phyloP scores from a whole-genome alignment of 2,329 filamentous ascomycete genomes.

The Dryadomyces quercivorus region DNA sequence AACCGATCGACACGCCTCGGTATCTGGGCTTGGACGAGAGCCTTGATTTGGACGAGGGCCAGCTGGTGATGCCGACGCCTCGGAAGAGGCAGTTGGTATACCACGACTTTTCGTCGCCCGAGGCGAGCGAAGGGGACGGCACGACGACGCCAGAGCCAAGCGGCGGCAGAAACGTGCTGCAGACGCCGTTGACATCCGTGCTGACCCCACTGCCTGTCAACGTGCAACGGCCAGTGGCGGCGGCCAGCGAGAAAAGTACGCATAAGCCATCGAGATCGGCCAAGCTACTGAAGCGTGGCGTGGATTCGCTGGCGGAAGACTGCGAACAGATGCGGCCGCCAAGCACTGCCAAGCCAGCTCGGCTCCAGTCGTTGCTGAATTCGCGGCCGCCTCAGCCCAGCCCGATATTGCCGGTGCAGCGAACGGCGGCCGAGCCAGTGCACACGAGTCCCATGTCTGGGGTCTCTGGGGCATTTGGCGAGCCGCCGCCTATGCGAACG shows the following conservation, averaged over 20 bases:
- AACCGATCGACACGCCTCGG: neutral
- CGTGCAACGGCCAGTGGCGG: neutral
- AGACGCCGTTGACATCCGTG: neutral
- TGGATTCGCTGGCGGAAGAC: conserved; percentile 6
- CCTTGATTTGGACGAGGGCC: conserved; percentile 45
- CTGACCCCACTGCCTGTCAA: conserved; percentile 8
- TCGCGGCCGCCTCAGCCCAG: conserved; percentile 8
- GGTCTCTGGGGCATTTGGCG: conserved; percentile 3
- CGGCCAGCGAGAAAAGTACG: neutral
- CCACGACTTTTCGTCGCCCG: neutral
- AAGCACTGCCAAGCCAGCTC: neutral
- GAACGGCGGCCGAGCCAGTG: neutral
- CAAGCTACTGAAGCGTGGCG: conserved; percentile 5
- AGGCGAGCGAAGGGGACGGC: neutral
- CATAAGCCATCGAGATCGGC: neutral
- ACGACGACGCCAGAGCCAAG: too few relatives aligned
- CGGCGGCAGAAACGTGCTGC: neutral
- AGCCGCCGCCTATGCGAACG: conserved; percentile 6
- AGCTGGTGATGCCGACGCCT: conserved; percentile 28
- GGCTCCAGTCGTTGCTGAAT: conserved; percentile 9
- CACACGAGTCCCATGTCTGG: neutral
- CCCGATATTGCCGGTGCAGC: conserved; percentile 2
- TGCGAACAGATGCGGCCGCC: neutral
- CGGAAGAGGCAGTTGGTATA: conserved; percentile 20
- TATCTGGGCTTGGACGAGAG: conserved; percentile 32